Conservation (phyloP, 129 eudicot genomes). For the Ambrosia trifida region DNA sequence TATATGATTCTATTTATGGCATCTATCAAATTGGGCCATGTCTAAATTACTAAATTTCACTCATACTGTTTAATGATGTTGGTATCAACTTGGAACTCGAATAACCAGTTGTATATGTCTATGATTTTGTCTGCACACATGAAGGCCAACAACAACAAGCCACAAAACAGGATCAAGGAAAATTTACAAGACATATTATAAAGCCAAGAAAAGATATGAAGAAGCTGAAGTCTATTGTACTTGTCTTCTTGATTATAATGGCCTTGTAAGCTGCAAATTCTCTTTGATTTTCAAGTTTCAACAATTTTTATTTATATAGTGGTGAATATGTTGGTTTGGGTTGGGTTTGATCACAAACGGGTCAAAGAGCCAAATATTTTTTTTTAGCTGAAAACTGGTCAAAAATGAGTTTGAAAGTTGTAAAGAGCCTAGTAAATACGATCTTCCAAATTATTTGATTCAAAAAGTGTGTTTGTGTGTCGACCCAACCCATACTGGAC, state of each 20-base stretch:
- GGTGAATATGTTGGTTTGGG: background rate
- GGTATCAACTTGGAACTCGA: too few species aligned
- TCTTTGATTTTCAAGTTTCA: background rate
- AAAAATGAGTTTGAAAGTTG: background rate
- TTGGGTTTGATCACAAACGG: background rate
- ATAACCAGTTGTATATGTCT: too few species aligned
- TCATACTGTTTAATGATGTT: too few species aligned
- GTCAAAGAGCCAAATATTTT: background rate
- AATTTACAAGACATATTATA: too few species aligned
- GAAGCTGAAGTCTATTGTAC: conserved; percentile 91
- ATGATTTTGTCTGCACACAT: too few species aligned
- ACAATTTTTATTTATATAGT: background rate
- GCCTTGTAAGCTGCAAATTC: conserved; percentile 67
- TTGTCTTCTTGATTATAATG: conserved; percentile 82
- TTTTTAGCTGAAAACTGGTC: background rate
- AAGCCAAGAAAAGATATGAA: conserved; percentile 57
- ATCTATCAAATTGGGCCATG: too few species aligned
- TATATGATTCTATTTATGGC: too few species aligned
- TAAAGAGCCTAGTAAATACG: background rate
- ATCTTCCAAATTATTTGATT: background rate
- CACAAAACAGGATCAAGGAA: too few species aligned
- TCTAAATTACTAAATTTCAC: too few species aligned
- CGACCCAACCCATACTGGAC: background rate
- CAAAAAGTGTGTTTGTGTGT: background rate
- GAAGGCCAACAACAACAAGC: too few species aligned